Base-by-base conservation (phyloP, 306 rosid genomes). In the Delonix regia region DNA sequence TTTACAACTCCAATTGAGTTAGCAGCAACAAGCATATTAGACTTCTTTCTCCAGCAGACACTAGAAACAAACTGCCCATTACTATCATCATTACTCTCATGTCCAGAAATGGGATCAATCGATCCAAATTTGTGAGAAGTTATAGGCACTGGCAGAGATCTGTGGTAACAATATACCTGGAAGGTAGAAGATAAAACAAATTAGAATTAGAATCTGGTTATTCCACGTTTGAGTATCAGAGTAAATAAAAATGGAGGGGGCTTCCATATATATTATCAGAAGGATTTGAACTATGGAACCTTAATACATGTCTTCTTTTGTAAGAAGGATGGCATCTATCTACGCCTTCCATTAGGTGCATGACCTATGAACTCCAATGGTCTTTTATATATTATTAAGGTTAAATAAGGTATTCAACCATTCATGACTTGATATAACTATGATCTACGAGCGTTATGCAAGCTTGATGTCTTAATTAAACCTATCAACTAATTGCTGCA, bases 21-120 rank as follows among this genome's bases (percentile, higher is more conserved):
- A 48, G 90, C 91, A 15, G 94, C 97, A 55, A 85, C 89, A 44
- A 91, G 85, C 77, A 77, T 85, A 77, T 82, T 85, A 7, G 91
- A 86, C 74, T 87, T 89, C 80, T 89, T 85, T 80, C 91, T 80
- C 92, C 94, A 91, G 78, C 92, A 86, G 59, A 91, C 92, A 66
- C 92, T 86, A 7, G 97, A 89, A 78, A 91, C 92, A 83, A 89
- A 89, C 65, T 85, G 91, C 68, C 89, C 84, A 11, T 22, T 81
- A 71, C 78, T 78, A 47, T 82, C 85, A 42, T 81, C 87, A 38
- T 80, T 70, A 48, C 76, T 78, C 48, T 78, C 86, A 61, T 77
- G 39, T 45, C 86, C 90, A 65, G 94, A 81, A 82, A 87, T 73
- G 55, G 87, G 87, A 82, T 91, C 90, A 5, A 52, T 48, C 3